Conservation (phyloP, 148 eudicot genomes). For the Nepenthes mirabilis region DNA sequence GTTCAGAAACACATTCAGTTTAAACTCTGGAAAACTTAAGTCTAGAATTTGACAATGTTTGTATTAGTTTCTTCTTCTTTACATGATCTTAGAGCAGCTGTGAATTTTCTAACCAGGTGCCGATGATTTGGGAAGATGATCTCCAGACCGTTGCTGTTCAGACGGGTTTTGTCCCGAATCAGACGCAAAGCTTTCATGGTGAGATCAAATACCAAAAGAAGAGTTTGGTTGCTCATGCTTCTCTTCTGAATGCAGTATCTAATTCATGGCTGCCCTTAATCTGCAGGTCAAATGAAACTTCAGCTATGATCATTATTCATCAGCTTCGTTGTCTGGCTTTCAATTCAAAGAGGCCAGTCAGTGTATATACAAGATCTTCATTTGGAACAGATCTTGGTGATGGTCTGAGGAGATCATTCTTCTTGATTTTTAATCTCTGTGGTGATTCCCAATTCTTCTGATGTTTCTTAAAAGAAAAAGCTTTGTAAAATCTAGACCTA, state of each 20-base stretch:
- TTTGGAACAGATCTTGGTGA: too few species aligned
- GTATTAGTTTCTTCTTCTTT: background rate
- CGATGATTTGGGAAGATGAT: conserved; percentile 64
- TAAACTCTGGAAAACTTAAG: background rate
- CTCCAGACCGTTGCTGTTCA: conserved; percentile 64
- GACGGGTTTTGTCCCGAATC: conserved; percentile 46
- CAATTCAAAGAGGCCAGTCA: background rate
- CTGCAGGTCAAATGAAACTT: conserved; percentile 51
- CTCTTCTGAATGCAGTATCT: background rate
- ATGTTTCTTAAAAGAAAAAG: background rate
- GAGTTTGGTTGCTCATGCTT: background rate
- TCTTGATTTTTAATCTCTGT: background rate
- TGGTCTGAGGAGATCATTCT: background rate
- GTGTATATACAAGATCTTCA: background rate
- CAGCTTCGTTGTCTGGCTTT: background rate
- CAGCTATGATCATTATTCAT: conserved; percentile 16
- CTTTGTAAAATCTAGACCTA: background rate
- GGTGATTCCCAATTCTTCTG: background rate
- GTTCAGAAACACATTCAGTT: background rate
- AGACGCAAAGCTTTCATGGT: conserved; percentile 39
- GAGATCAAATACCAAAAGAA: conserved; percentile 7
- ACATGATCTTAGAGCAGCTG: background rate
- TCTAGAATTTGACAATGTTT: background rate
- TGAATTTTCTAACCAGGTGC: conserved; percentile 20
- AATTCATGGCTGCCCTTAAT: background rate